These are phyloP conservation scores for Leccinum subgranulosum DNA, from an alignment of 768 basidiomycete genomes.

Conservation along the genomic window DNA sequence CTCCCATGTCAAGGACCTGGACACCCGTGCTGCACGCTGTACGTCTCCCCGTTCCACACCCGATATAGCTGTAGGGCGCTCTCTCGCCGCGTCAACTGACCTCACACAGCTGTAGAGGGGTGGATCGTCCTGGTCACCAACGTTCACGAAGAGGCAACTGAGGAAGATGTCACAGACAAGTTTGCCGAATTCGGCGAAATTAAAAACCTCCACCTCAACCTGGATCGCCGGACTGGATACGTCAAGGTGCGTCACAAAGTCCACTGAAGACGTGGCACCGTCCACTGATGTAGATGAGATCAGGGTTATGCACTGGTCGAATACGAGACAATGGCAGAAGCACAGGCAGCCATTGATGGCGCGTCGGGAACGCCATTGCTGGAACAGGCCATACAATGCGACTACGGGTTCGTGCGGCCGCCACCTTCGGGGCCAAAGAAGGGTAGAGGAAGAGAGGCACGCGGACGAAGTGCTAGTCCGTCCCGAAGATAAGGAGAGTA, in stretches of 20 bases:
- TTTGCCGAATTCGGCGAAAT: slow-evolving; percentile 97
- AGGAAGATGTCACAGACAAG: slow-evolving; percentile 95
- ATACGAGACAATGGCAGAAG: slow-evolving; percentile 93
- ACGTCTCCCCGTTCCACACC: slow-evolving; percentile 32
- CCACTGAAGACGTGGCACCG: not conserved
- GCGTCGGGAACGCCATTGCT: slow-evolving; percentile 80
- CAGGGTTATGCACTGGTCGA: slow-evolving; percentile 98
- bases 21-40: slow-evolving; percentile 86
- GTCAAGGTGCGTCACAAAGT: slow-evolving; percentile 70
- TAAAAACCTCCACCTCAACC: slow-evolving; percentile 94
- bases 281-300: not conserved
- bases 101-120: slow-evolving; percentile 85
- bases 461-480: slow-evolving; percentile 79
- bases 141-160: slow-evolving; percentile 97
- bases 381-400: slow-evolving; percentile 85
- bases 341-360: slow-evolving; percentile 89
- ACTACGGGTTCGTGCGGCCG: slow-evolving; percentile 90
- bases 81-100: slow-evolving; percentile 6
- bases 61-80: slow-evolving; percentile 1
- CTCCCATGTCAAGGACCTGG: slow-evolving; percentile 57
- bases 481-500: slow-evolving; percentile 44
- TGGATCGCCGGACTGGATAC: slow-evolving; percentile 96
- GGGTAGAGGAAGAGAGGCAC: slow-evolving; percentile 59
- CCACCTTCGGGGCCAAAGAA: slow-evolving; percentile 79
- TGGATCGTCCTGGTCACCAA: slow-evolving; percentile 98